These are phyloP conservation scores for Diaporthe citri DNA, from an alignment of 2,329 filamentous ascomycete genomes.

Conservation along the genomic window DNA sequence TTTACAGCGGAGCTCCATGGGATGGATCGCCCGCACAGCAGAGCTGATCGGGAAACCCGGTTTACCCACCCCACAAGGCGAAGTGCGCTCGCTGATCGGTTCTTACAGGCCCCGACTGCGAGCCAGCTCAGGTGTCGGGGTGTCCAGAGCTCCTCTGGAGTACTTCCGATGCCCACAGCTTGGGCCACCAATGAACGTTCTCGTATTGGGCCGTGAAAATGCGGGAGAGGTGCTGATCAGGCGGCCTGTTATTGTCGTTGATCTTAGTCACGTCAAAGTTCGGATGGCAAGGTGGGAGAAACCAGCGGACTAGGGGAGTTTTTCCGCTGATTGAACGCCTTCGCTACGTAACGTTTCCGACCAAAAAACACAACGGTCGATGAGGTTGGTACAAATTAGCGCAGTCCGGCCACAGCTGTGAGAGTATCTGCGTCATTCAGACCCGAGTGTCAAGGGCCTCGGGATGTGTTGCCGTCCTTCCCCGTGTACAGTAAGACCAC, in stretches of 20 bases:
- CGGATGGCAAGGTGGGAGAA: neutral
- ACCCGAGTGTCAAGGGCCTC: neutral
- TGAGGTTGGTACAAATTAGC: neutral
- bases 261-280: constrained; percentile 24
- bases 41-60: constrained; percentile 14
- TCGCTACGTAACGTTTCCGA: neutral
- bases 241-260: constrained; percentile 12
- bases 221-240: neutral
- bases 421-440: neutral
- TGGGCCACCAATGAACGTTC: neutral
- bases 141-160: constrained; percentile 17
- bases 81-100: constrained; percentile 25
- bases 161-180: neutral
- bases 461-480: neutral
- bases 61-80: constrained; percentile 19
- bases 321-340: neutral
- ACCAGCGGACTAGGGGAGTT: neutral
- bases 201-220: constrained; percentile 7
- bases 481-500: neutral
- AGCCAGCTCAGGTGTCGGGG: neutral
- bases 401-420: no score
- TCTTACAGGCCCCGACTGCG: neutral
- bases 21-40: neutral
- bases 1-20: constrained; percentile 11
- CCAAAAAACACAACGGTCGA: neutral